These are phyloP conservation scores for Lojkania enalia DNA, from an alignment of 2,329 filamentous ascomycete genomes.

Conservation along the genomic window DNA sequence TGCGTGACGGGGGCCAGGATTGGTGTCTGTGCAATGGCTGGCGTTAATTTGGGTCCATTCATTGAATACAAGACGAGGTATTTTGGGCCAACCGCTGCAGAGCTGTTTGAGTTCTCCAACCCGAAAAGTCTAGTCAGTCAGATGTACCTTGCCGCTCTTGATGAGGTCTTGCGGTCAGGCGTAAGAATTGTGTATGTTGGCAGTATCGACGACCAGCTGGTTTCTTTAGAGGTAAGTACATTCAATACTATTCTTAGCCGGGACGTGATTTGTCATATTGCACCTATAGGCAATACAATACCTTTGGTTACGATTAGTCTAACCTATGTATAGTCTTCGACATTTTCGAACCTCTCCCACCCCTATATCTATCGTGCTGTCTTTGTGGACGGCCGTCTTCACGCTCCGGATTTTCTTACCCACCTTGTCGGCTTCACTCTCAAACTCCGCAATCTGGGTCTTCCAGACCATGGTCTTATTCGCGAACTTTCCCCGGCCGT, in stretches of 20 bases:
- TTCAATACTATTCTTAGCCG: no score
- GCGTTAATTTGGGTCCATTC: conserved; percentile 91
- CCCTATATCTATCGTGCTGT: conserved; percentile 95
- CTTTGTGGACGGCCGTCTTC: conserved; percentile 89
- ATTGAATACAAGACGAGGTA: conserved; percentile 88
- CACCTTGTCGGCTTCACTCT: conserved; percentile 91
- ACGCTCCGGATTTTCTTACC: conserved; percentile 90
- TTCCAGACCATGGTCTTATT: conserved; percentile 90
- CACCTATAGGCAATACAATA: not conserved
- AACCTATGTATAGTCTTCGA: conserved; percentile 64
- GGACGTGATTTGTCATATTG: no score
- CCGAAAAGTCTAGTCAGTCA: conserved; percentile 80
- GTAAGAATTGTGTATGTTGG: conserved; percentile 85
- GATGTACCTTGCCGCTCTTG: conserved; percentile 75
- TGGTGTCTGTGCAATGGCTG: conserved; percentile 86
- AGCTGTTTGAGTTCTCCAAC: conserved; percentile 91
- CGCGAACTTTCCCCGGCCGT: conserved; percentile 86
- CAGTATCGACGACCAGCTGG: conserved; percentile 95
- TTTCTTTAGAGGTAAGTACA: conserved; percentile 76
- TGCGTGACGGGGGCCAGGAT: conserved; percentile 77
- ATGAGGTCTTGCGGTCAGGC: conserved; percentile 74
- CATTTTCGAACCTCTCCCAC: conserved; percentile 82
- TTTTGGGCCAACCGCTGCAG: conserved; percentile 86
- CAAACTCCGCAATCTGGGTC: conserved; percentile 89
- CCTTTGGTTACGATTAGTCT: not conserved